These are phyloP conservation scores for Lippia alba DNA, from an alignment of 305 asterid genomes.

Conservation along the genomic window DNA sequence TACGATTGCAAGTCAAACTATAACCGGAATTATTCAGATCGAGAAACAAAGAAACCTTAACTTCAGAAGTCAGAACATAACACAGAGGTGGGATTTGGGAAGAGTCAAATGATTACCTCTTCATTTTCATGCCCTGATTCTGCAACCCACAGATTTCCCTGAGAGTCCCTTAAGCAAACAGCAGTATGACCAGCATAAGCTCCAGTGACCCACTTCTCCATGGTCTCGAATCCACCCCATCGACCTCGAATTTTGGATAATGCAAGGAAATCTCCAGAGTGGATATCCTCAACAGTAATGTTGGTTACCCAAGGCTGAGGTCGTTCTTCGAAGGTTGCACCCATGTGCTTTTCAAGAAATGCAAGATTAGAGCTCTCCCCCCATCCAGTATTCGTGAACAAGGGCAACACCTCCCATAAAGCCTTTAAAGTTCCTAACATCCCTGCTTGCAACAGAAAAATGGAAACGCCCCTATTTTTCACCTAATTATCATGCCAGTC, in stretches of 20 bases:
- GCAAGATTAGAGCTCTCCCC: constrained; percentile 67
- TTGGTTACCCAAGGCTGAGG: constrained; percentile 78
- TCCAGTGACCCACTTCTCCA: constrained; percentile 88
- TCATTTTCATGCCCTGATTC: constrained; percentile 80
- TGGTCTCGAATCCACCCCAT: constrained; percentile 84
- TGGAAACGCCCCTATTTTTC: constrained; percentile 61
- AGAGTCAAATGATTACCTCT: constrained; percentile 44
- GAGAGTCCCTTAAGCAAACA: constrained; percentile 72
- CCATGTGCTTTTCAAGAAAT: constrained; percentile 72
- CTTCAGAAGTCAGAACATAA: neutral
- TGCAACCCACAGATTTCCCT: constrained; percentile 79
- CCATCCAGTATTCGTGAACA: constrained; percentile 60
- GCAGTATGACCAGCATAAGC: constrained; percentile 86
- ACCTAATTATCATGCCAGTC: constrained; percentile 46
- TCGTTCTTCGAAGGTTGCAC: constrained; percentile 64
- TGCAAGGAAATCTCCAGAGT: constrained; percentile 80
- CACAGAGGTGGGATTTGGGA: neutral
- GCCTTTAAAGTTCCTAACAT: constrained; percentile 69
- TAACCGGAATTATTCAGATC: neutral
- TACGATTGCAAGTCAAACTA: too few species aligned
- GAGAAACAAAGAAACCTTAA: constrained; percentile 7
- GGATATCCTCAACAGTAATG: constrained; percentile 58
- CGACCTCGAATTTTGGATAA: constrained; percentile 74
- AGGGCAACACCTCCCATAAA: constrained; percentile 77
- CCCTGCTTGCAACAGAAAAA: constrained; percentile 80